Base-by-base conservation (phyloP, 768 basidiomycete genomes). In the Megacollybia marginata region DNA sequence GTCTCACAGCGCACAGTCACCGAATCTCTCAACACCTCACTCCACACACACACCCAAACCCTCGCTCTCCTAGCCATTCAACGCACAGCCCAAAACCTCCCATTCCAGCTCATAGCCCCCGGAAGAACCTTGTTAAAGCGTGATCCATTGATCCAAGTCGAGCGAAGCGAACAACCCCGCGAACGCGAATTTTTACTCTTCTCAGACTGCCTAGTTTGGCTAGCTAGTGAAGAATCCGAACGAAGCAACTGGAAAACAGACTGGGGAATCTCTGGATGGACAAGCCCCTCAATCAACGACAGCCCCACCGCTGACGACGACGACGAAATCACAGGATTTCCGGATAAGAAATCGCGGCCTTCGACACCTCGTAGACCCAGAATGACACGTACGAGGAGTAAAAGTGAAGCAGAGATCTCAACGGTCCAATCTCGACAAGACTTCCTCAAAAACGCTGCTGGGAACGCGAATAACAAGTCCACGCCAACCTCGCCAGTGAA, bases 191-290 rank as follows among this genome's bases (percentile, higher is more conserved):
- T 93, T 60, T 68, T 93, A 9, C 73, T 94, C 1, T 89, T 93
- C 62, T 86, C 83, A 12, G 92, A 94, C 64, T 82, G 82, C 55
- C 65, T 94, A 33, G 57, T 93, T 33, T 91, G 88, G 88, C 71
- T 92, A 18, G 78, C 80, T 15, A 70, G 66, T 42, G 79, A 72
- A 38, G 80, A 79, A 44, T 60, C 56, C 23, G 70, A 65, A 47
- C 55, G 61, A 36, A 55, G 46, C 36, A 47, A 45, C 23, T 50
- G 60, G 57, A 54, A 28, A 47, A 2, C 23, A 5, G 34, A 49
- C 12, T 15, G 48, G 40, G 15, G 33, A 43, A 40, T 40, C 38
- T 40, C 38, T 8, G 8, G 38, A 4, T 15, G 44, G 15, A 13
- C 16, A 23, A 28, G 44, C 11, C 11, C 7, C 32, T 36, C 49